Percentiles rank a stretch among this genome's conserved stretches.
Conservation (phyloP, 306 rosid genomes). For the Lupinus albus region DNA sequence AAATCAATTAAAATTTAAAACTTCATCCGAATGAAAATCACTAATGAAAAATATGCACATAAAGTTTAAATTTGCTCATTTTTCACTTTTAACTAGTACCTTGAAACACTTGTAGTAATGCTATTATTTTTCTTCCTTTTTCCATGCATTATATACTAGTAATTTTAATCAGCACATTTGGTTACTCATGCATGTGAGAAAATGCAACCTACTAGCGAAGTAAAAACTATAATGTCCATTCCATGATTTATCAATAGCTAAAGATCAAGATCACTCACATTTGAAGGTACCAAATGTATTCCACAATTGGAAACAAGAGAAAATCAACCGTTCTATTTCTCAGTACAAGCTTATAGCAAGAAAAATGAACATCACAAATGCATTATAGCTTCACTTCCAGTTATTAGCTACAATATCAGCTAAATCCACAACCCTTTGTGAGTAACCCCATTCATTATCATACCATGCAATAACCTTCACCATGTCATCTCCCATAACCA, state of each 20-base stretch:
- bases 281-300: slow-evolving; percentile 46
- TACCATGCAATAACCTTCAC: slow-evolving; percentile 99
- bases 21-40: no score
- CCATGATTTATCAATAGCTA: neutral
- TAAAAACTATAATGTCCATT: neutral
- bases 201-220: no score
- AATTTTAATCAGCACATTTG: no score
- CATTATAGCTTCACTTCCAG: slow-evolving; percentile 64
- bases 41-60: no score
- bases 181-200: no score
- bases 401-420: slow-evolving; percentile 94
- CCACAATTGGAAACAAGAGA: slow-evolving; percentile 48
- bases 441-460: slow-evolving; percentile 98
- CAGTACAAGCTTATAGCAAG: slow-evolving; percentile 47
- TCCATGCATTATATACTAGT: no score
- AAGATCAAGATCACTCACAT: slow-evolving; percentile 1
- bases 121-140: no score
- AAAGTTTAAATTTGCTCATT: no score
- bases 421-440: slow-evolving; percentile 95
- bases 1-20: no score
- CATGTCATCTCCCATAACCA: slow-evolving; percentile 99
- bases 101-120: no score
- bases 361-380: slow-evolving; percentile 28
- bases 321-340: slow-evolving; percentile 52
- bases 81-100: no score